Base-by-base conservation (phyloP, 805 yeast species). In the Aciculoconidium aculeatum region DNA sequence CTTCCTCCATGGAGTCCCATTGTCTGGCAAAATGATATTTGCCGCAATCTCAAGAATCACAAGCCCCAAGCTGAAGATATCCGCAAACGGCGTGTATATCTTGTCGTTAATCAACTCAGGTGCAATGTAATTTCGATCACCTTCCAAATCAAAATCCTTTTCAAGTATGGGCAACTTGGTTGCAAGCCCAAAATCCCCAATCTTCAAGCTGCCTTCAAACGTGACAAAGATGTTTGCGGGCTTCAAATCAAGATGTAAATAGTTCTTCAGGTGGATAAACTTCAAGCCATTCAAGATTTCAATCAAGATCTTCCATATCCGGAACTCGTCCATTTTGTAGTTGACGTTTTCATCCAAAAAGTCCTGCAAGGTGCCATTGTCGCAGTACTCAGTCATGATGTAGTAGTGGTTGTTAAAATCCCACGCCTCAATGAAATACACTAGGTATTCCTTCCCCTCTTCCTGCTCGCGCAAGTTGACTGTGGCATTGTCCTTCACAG, bases 101-200 rank as follows among this genome's bases (percentile, higher is more conserved):
- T 85, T 87, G 25, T 72, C 75, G 18, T 87, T 75, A 31, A 92
- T 78, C 14, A 92, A 78, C 53, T 92, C 98, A 1, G 98, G 98
- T 0, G 98, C 97, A 57, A 92, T 92, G 56, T 92, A 92, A 52
- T 90, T 95, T 30, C 97, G 68, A 56, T 92, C 98, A 15, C 98
- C 98, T 58, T 92, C 98, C 42, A 95, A 73, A 56, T 92, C 98
- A 45, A 85, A 79, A 40, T 62, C 75, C 23, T 67, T 69, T 27
- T 73, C 73, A 17, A 62, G 40, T 11, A 78, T 76, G 0, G 97
- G 97, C 30, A 77, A 61, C 41, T 73, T 75, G 3, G 95, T 74
- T 5, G 96, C 95, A 67, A 92, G 75, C 6, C 98, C 98, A 63
- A 92, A 92, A 58, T 92, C 98, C 11, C 96, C 98, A 48, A 92